phyloP scores from a whole-genome alignment of 208 protist species.

The Naegleria gruberi region DNA sequence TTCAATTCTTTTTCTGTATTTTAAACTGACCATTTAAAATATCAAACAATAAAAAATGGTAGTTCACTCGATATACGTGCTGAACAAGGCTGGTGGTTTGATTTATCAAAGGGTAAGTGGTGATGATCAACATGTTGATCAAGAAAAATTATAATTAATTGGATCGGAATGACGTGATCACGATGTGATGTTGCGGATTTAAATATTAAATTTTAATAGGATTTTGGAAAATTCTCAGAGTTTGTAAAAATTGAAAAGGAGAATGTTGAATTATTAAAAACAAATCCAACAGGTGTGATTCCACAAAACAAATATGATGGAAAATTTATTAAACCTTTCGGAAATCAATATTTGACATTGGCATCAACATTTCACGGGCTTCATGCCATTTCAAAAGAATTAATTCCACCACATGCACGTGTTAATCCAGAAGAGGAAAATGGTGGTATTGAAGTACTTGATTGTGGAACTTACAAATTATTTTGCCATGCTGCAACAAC shows the following conservation, averaged over 20 bases:
- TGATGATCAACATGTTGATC: not conserved
- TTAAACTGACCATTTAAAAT: no score
- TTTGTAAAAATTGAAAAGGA: not conserved
- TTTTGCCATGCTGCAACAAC: conserved; percentile 6
- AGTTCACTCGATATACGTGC: conserved; percentile 12
- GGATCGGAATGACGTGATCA: not conserved
- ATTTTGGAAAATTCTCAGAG: not conserved
- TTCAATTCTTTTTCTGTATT: no score
- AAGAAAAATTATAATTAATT: not conserved
- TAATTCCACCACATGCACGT: not conserved
- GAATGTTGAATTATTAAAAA: not conserved
- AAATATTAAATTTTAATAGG: not conserved
- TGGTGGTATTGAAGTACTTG: conserved; percentile 21
- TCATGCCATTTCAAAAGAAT: conserved; percentile 22
- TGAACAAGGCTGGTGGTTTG: conserved; percentile 18
- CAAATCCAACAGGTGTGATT: not conserved
- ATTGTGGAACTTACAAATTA: not conserved
- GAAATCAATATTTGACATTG: conserved; percentile 20
- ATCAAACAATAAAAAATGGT: conserved; percentile 23
- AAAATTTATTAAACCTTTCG: not conserved
- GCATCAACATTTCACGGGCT: conserved; percentile 23
- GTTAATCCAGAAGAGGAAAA: not conserved
- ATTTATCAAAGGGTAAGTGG: conserved; percentile 2
- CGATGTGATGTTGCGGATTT: not conserved
- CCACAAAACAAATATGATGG: not conserved